These are phyloP conservation scores for Teunomyces stri DNA, from an alignment of 805 yeast genomes.

Conservation along the genomic window DNA sequence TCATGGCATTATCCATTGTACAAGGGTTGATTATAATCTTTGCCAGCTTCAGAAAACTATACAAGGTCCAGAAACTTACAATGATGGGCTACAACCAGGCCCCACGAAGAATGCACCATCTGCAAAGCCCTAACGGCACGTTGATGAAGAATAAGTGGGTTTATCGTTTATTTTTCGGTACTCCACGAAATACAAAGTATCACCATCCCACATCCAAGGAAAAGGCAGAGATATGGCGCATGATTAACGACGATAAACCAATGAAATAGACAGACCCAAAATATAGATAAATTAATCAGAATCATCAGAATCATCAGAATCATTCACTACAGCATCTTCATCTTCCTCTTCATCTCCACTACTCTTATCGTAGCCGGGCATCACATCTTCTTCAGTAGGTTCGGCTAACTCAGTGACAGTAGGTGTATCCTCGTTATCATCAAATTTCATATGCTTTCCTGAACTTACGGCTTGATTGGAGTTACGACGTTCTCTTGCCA, in stretches of 20 bases:
- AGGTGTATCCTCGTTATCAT: slow-evolving; percentile 12
- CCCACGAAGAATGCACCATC: slow-evolving; percentile 7
- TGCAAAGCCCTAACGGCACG: slow-evolving; percentile 9
- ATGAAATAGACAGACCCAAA: slow-evolving; percentile 9
- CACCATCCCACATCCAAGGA: slow-evolving; percentile 37
- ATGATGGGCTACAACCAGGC: slow-evolving; percentile 37
- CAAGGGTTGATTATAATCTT: slow-evolving; percentile 56
- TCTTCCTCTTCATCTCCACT: slow-evolving; percentile 22
- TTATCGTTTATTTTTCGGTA: slow-evolving; percentile 25
- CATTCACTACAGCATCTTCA: slow-evolving; percentile 22
- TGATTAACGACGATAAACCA: slow-evolving; percentile 39
- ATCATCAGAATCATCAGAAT: slow-evolving; percentile 16
- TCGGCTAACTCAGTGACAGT: slow-evolving; percentile 13
- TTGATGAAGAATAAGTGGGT: slow-evolving; percentile 15
- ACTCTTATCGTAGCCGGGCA: slow-evolving; percentile 17
- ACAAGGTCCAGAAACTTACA: slow-evolving; percentile 64
- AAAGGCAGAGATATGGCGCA: slow-evolving; percentile 41
- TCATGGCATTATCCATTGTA: slow-evolving; percentile 49
- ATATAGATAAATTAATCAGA: slow-evolving; percentile 1
- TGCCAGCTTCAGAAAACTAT: slow-evolving; percentile 54
- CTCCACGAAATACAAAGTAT: slow-evolving; percentile 19
- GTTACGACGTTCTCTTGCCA: slow-evolving; percentile 38
- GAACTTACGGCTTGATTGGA: neutral
- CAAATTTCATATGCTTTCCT: slow-evolving; percentile 44
- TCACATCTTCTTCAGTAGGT: slow-evolving; percentile 15